Evolutionary conservation across 1,284 basidiomycete genomes (phyloP), one percentile per base, ranked within the genome.

Genomic region (Puccinia hordei): DNA sequence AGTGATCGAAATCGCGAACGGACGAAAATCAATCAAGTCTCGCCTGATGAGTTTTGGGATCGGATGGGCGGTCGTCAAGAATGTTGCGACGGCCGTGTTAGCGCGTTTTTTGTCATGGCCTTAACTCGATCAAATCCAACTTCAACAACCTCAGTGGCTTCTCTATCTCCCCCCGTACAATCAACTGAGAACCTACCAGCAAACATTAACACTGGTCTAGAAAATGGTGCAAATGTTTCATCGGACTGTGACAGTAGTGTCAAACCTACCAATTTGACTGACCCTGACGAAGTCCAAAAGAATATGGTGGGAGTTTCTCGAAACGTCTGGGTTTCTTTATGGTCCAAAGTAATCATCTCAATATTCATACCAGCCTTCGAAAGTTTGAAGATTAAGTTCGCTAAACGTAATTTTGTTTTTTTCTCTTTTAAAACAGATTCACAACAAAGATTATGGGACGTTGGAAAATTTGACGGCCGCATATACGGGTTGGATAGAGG

Each of bases 21-120:
- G 24, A 46, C 41, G 10, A 61, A 27, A 35, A 71, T 79, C n/a
- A 81, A 82, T 15, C 82, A 81, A 35, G 81, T 86, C 3, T 75
- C 82, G 0, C 84, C 68, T 15, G 91, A 91, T 72, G 94, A 96
- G 84, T 98, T 95, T 86, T 96, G 94, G 93, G 93, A 95, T 86
- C 89, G 93, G 19, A 94, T 98, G 92, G 93, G 92, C 35, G 95
- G 93, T 86, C 89, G 95, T 46, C 95, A 97, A 84, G 95, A 98
- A 85, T 97, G 95, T 84, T 89, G 92, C 63, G 91, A 82, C 88
- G 94, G 88, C 2, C 92, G 92, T 4, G 89, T 95, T 17, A 95
- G 93, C 0, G 94, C 92, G 0, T 98, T 98, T 87, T 96, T 97
- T 85, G 89, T 90, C 22, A 85, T 93, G 6, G 33, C 24, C 12